These are phyloP conservation scores for Globisporangium carolinianum DNA, from an alignment of 352 stramenopile species.

Conservation along the genomic window DNA sequence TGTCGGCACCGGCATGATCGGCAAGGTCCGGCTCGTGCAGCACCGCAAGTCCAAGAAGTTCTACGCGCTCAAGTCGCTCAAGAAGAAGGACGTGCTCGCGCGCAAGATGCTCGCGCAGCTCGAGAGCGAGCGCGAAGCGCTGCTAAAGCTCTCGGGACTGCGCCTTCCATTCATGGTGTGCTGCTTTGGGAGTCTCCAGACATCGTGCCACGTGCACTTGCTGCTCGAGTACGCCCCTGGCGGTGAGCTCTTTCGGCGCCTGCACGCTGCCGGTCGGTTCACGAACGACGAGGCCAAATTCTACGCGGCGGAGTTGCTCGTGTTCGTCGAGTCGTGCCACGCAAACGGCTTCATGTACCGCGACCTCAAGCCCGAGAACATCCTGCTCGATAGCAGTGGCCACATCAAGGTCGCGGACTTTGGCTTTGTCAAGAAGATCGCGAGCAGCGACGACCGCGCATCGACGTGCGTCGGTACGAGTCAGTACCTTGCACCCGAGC, in stretches of 20 bases:
- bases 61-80: slow-evolving; percentile 73
- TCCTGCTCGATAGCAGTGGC: slow-evolving; percentile 67
- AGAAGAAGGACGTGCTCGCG: slow-evolving; percentile 50
- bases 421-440: slow-evolving; percentile 48
- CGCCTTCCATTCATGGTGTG: slow-evolving; percentile 37
- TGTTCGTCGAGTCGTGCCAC: slow-evolving; percentile 54
- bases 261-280: slow-evolving; percentile 47
- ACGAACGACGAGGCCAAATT: slow-evolving; percentile 70
- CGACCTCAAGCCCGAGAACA: slow-evolving; percentile 89
- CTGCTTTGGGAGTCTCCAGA: slow-evolving; percentile 67
- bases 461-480: slow-evolving; percentile 55
- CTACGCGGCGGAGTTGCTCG: slow-evolving; percentile 57
- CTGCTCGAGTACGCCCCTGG: slow-evolving; percentile 63
- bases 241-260: slow-evolving; percentile 55
- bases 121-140: slow-evolving; percentile 41
- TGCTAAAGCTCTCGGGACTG: slow-evolving; percentile 31
- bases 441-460: slow-evolving; percentile 27
- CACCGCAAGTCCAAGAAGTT: slow-evolving; percentile 50
- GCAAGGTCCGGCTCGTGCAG: slow-evolving; percentile 55
- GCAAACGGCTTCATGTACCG: slow-evolving; percentile 66
- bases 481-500: slow-evolving; percentile 69
- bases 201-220: slow-evolving; percentile 49
- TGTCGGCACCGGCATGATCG: slow-evolving; percentile 67
- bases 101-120: slow-evolving; percentile 55
- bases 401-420: slow-evolving; percentile 72